Percentiles rank a stretch among this genome's conserved stretches.
Conservation (phyloP, 306 rosid species). For the Boehmeria nivea region DNA sequence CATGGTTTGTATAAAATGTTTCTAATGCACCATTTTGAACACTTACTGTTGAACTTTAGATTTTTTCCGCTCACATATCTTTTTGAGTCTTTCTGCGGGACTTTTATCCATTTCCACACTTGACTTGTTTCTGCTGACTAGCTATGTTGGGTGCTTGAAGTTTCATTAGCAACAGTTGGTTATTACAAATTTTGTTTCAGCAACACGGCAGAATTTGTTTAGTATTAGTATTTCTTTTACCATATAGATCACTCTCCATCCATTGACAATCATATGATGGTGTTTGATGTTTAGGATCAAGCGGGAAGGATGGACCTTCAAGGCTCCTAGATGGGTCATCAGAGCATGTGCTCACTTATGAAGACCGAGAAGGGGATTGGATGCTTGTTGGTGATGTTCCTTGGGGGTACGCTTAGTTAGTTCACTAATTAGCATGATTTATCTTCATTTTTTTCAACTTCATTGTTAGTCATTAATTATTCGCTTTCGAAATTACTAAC, state of each 20-base stretch:
- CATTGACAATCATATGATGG: slow-evolving; percentile 4
- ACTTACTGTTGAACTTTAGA: too few relatives aligned
- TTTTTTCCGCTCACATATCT: too few relatives aligned
- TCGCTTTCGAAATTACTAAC: neutral
- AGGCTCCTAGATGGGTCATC: slow-evolving; percentile 68
- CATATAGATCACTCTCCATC: neutral
- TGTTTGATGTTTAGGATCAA: slow-evolving; percentile 41
- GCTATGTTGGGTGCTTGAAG: too few relatives aligned
- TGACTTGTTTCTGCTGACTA: too few relatives aligned
- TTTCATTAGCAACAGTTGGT: too few relatives aligned
- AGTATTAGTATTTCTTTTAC: neutral
- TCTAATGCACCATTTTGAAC: too few relatives aligned
- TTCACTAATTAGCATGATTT: neutral
- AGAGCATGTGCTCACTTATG: slow-evolving; percentile 79
- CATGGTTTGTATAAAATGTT: too few relatives aligned
- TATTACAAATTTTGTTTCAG: neutral
- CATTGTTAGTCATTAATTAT: neutral
- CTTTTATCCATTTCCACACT: too few relatives aligned
- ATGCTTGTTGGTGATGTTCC: slow-evolving; percentile 99
- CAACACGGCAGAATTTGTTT: slow-evolving; percentile 7
- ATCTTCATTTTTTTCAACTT: neutral
- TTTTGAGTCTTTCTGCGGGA: too few relatives aligned
- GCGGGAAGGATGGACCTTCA: slow-evolving; percentile 44
- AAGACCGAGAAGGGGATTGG: slow-evolving; percentile 98
- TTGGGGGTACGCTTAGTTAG: slow-evolving; percentile 61